phyloP scores from a whole-genome alignment of 257 asterid species.

The Echium plantagineum region DNA sequence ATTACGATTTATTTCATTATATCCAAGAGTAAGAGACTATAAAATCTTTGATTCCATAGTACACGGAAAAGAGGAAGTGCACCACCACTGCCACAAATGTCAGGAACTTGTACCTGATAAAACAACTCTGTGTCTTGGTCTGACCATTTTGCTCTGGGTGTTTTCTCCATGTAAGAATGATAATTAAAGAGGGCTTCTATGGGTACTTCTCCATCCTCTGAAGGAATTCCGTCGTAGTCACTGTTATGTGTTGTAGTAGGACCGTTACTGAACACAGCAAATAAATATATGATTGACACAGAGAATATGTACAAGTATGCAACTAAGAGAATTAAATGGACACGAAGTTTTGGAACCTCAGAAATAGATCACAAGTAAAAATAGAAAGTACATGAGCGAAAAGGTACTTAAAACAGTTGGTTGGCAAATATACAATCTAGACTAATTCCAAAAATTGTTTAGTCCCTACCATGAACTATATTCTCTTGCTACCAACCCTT shows the following conservation, averaged over 20 bases:
- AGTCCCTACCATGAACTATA: not conserved
- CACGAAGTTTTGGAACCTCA: not conserved
- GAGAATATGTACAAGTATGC: not conserved
- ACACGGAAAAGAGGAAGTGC: not conserved
- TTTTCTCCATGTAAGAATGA: slow-evolving; percentile 64
- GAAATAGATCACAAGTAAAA: not conserved
- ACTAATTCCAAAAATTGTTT: no score
- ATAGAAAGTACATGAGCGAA: not conserved
- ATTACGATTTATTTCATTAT: no score
- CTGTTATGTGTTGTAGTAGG: slow-evolving; percentile 24
- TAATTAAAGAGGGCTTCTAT: slow-evolving; percentile 52
- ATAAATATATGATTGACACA: slow-evolving; percentile 10
- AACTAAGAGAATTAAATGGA: not conserved
- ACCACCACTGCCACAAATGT: not conserved
- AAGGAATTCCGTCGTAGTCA: slow-evolving; percentile 26
- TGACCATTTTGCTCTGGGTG: slow-evolving; percentile 65
- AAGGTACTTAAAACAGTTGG: not conserved
- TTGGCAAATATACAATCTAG: not conserved
- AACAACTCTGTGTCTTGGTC: slow-evolving; percentile 79
- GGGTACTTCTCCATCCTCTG: slow-evolving; percentile 26
- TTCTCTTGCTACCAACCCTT: not conserved
- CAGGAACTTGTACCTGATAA: slow-evolving; percentile 49
- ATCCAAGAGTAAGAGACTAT: no score
- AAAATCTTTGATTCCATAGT: no score
- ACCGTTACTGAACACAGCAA: slow-evolving; percentile 36